Evolutionary conservation across 2,329 filamentous ascomycete species (phyloP).

Genomic region (Ascochyta pisi): DNA sequence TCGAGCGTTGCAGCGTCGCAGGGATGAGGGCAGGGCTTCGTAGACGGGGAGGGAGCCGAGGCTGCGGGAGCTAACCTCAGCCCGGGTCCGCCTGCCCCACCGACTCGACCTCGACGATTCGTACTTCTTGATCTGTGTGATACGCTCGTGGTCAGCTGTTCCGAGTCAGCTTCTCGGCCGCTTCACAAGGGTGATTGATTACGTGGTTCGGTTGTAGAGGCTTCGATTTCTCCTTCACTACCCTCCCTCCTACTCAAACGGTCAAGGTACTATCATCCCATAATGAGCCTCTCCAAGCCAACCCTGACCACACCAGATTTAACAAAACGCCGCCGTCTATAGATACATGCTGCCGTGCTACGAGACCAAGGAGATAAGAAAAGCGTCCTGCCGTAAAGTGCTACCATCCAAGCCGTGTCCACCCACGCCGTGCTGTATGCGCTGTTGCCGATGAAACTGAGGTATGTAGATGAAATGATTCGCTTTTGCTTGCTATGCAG

Average conservation of each 20-base stretch:
- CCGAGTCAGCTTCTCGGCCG: background rate
- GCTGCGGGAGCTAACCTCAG: background rate
- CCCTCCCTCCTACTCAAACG: background rate
- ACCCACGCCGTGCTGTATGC: constrained; percentile 26
- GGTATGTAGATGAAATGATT: constrained; percentile 3
- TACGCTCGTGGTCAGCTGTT: background rate
- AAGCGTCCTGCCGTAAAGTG: constrained; percentile 15
- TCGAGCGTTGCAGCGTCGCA: background rate
- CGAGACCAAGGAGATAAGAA: background rate
- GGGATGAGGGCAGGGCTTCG: background rate
- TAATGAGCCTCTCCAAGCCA: background rate
- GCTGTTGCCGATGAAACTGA: constrained; percentile 11
- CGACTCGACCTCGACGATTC: constrained; percentile 6
- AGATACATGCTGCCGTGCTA: constrained; percentile 2
- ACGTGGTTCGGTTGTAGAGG: background rate
- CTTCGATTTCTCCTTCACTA: background rate
- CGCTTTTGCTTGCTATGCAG: constrained; percentile 26
- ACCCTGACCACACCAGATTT: background rate
- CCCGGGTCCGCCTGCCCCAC: background rate
- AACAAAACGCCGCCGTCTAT: constrained; percentile 12
- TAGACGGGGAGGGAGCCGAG: background rate
- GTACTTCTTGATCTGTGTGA: background rate
- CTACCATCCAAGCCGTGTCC: constrained; percentile 6
- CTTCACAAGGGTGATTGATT: background rate
- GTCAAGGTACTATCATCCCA: background rate